Evolutionary conservation across 257 asterid species (phyloP), one percentile per base, ranked within the genome.

Genomic region (Solanum ahanhuiri): DNA sequence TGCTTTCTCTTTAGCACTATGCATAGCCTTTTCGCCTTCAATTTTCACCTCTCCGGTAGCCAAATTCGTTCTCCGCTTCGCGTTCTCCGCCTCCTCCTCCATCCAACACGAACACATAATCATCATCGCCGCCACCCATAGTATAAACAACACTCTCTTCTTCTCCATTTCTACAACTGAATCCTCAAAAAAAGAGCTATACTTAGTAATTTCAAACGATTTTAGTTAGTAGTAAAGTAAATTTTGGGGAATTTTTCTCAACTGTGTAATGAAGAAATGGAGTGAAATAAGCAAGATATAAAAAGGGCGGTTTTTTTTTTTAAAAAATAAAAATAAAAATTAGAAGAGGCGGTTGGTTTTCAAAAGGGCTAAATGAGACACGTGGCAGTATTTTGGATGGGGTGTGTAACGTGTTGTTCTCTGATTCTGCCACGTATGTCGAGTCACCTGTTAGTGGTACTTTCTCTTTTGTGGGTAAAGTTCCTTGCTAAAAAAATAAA

Each of bases 1-100:
- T 41, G 92, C 87, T 9, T 41, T 84, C 2, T 90, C 89, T 41
- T 88, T 85, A n/a, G 89, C 93, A 7, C 71, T 87, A 2, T 86
- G 60, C 91, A 73, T 72, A 39, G 9, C 60, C 60, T 51, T 51
- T 51, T 51, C 58, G 8, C 22, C 58, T 51, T 51, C 58, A 18
- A 51, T 51, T 51, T 51, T 51, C 60, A 51, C 60, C 22, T 51
- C 60, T 51, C 60, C 60, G 9, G n/a, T 17, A 51, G n/a, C 60
- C 60, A 51, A 17, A 51, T 6, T 51, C n/a, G 60, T 51, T 51
- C 60, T 51, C 60, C 22, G 60, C n/a, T 51, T 51, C 0, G 58
- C 58, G 4, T 45, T 12, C 57, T 45, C 6, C 7, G 57, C 18
- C 1, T 5, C 60, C n/a, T 17, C 60, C 60, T 51, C 60, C 60